Percentiles rank a stretch among this genome's conserved stretches.
Conservation (phyloP, 306 rosid genomes). For the Castanospermum australe region DNA sequence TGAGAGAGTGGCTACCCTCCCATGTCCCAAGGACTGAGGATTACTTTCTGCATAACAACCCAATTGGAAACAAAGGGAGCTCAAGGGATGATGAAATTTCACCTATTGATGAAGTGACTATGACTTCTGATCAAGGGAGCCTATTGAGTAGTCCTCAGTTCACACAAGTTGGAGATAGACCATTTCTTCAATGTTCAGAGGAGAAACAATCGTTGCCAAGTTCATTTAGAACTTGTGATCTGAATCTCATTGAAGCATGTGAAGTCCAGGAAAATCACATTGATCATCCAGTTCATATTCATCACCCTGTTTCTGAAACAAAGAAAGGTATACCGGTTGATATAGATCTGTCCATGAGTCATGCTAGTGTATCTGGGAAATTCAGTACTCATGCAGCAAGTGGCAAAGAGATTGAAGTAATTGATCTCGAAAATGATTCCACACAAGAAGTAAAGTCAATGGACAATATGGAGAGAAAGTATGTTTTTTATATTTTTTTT, state of each 20-base stretch:
- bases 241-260: slow-evolving; percentile 80
- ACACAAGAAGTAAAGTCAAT: slow-evolving; percentile 55
- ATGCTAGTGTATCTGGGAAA: slow-evolving; percentile 48
- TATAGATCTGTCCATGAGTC: slow-evolving; percentile 71
- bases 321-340: slow-evolving; percentile 57
- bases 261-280: slow-evolving; percentile 75
- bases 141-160: slow-evolving; percentile 47
- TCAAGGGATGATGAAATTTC: slow-evolving; percentile 43
- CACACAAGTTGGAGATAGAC: slow-evolving; percentile 43
- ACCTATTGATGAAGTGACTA: slow-evolving; percentile 33
- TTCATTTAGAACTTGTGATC: slow-evolving; percentile 95
- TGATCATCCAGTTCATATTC: slow-evolving; percentile 49
- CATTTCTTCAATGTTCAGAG: slow-evolving; percentile 55
- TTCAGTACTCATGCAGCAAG: slow-evolving; percentile 44
- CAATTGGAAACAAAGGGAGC: slow-evolving; percentile 47
- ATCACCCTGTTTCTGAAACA: slow-evolving; percentile 51
- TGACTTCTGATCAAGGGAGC: slow-evolving; percentile 49
- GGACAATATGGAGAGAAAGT: slow-evolving; percentile 64
- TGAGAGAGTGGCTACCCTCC: slow-evolving; percentile 64
- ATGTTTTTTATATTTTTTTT: slow-evolving; percentile 24
- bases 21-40: slow-evolving; percentile 47
- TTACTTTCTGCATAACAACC: slow-evolving; percentile 48
- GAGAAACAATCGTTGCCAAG: slow-evolving; percentile 64
- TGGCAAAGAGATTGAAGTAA: slow-evolving; percentile 87
- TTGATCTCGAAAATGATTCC: slow-evolving; percentile 81